A percentile compares a stretch with the other conserved stretches of the same genome.
Conservation (phyloP, 2,329 filamentous ascomycete species). For the Basipetospora chlamydospora region DNA sequence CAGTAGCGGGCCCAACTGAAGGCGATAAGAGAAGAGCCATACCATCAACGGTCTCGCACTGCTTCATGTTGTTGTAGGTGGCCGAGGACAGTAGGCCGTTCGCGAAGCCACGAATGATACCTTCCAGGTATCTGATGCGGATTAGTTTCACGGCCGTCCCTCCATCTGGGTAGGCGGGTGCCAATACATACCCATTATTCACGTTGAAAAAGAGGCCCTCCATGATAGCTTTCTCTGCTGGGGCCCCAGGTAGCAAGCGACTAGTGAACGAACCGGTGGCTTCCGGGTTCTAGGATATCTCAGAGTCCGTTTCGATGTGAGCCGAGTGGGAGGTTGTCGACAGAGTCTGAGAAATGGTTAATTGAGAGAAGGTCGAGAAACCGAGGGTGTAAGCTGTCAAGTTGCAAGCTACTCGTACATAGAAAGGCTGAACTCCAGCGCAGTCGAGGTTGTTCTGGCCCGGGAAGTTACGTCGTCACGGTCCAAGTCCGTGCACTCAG, state of each 20-base stretch:
- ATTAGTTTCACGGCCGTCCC: slow-evolving; percentile 16
- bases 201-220: slow-evolving; percentile 92
- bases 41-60: slow-evolving; percentile 98
- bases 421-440: not conserved
- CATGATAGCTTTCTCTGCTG: slow-evolving; percentile 39
- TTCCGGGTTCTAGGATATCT: too few relatives aligned
- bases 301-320: too few relatives aligned
- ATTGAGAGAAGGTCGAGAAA: not conserved
- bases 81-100: slow-evolving; percentile 80
- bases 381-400: not conserved
- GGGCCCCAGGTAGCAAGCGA: not conserved
- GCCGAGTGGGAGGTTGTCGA: too few relatives aligned
- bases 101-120: slow-evolving; percentile 91
- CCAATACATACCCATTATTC: slow-evolving; percentile 59
- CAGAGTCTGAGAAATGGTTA: not conserved
- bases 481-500: too few relatives aligned
- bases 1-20: slow-evolving; percentile 5
- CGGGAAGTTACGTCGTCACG: too few relatives aligned
- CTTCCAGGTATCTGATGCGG: slow-evolving; percentile 70
- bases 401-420: too few relatives aligned
- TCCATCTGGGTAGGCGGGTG: not conserved
- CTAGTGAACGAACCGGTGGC: not conserved
- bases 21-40: slow-evolving; percentile 15
- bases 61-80: slow-evolving; percentile 90
- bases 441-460: too few relatives aligned